A percentile compares a stretch with the other conserved stretches of the same genome.
phyloP scores from a whole-genome alignment of 2,329 filamentous ascomycete genomes.

The Microsporum ferrugineum region DNA sequence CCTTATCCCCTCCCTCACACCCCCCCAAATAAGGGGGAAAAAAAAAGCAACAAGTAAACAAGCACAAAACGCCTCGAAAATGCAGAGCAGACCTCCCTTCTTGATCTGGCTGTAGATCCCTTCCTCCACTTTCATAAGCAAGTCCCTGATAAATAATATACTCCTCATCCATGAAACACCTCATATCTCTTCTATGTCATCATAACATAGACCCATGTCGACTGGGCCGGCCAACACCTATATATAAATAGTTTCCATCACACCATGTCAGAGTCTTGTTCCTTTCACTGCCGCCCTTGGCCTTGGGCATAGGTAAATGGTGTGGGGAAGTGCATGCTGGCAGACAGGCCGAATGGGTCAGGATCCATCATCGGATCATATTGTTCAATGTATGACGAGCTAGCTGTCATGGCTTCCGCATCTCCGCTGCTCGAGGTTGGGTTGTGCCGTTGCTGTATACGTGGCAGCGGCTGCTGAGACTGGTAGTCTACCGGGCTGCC shows the following conservation, averaged over 20 bases:
- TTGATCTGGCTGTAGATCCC: background rate
- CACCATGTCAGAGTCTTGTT: background rate
- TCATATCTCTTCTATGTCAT: background rate
- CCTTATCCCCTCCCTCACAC: background rate
- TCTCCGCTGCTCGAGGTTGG: conserved; percentile 19
- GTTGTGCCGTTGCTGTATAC: background rate
- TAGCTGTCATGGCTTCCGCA: conserved; percentile 32
- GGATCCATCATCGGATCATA: conserved; percentile 85
- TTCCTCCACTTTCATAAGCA: background rate
- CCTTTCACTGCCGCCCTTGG: conserved; percentile 24
- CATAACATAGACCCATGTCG: background rate
- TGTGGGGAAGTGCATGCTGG: conserved; percentile 88
- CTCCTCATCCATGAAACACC: background rate
- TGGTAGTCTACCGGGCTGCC: conserved; percentile 54
- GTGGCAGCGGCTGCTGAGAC: conserved; percentile 41
- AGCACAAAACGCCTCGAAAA: background rate
- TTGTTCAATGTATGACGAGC: conserved; percentile 49
- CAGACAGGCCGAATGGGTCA: conserved; percentile 84
- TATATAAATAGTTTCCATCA: no score
- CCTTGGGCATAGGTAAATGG: conserved; percentile 49
- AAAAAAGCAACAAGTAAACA: background rate
- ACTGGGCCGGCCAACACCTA: background rate
- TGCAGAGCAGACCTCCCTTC: background rate
- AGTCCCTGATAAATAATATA: background rate
- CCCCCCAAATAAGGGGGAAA: background rate